Evolutionary conservation across 768 basidiomycete genomes (phyloP).

Genomic region (Russula earlei): DNA sequence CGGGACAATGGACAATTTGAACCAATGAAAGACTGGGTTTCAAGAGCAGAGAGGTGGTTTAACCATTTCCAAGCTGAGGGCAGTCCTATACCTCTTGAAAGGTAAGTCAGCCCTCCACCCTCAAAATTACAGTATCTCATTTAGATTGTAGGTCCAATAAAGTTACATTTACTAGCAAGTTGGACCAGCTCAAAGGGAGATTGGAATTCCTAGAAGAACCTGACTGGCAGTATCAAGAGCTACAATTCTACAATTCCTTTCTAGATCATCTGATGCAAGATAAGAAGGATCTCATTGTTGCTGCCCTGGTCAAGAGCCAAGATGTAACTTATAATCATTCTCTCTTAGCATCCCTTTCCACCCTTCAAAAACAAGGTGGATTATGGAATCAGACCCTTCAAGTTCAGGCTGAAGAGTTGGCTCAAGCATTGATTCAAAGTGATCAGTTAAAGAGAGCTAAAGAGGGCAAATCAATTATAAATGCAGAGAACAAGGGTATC

Average conservation of each 20-base stretch:
- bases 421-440: constrained; percentile 3
- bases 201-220: constrained; percentile 1
- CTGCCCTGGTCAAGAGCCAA: neutral
- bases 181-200: neutral
- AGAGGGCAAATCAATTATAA: neutral
- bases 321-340: neutral
- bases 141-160: neutral
- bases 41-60: neutral
- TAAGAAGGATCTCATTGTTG: neutral
- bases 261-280: neutral
- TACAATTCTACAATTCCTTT: neutral
- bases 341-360: neutral
- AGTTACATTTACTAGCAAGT: neutral
- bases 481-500: neutral
- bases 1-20: neutral
- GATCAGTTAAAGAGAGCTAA: neutral
- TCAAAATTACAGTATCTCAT: neutral
- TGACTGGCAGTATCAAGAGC: neutral
- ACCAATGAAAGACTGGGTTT: neutral
- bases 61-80: neutral
- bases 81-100: neutral
- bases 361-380: constrained; percentile 3
- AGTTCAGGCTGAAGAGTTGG: neutral
- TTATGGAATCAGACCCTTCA: neutral
- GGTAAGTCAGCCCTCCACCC: neutral